Evolutionary conservation across 257 asterid species (phyloP), one percentile per base, ranked within the genome.

Genomic region (Jacaranda mimosifolia): DNA sequence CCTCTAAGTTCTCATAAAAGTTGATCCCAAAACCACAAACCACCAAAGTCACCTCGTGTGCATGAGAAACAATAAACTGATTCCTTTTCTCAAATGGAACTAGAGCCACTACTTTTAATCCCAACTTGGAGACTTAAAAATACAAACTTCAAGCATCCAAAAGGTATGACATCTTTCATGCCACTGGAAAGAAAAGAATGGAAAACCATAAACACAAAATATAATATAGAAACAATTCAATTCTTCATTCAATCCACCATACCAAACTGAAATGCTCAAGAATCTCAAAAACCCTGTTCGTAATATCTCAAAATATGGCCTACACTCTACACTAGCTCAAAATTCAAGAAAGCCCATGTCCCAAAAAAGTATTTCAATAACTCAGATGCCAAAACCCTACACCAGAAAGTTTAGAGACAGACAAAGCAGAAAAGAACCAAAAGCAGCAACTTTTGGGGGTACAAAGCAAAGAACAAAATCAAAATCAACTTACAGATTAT

Each of bases 401-500:
- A 53, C 8, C 49, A 4, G 36, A 39, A 39, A 64, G 46, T 6
- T 12, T 26, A 26, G 76, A 71, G 35, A 32, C 56, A 58, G 46
- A 72, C 19, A 68, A 63, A 18, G 48, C 63, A 66, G 45, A 74
- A 55, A 49, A 15, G 46, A 63, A 45, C 10, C 32, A 42, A 38
- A 40, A 55, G 26, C n/a, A 26, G 43, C 9, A 45, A 32, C 12
- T 32, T 51, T 62, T 55, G 13, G 52, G 65, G 11, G n/a, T n/a
- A n/a, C 14, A 32, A 56, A 79, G 46, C 42, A 46, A 42, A 36
- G 69, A 64, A 53, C 32, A 46, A 45, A 14, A 17, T 55, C 7
- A 18, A 40, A 53, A 26, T n/a, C 26, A 51, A 74, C 76, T 79
- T 38, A 74, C 79, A 42, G 68, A 68, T 73, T 56, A 66, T 15